phyloP scores from a whole-genome alignment of 2,329 filamentous ascomycete species.

The Ciborinia camelliae region DNA sequence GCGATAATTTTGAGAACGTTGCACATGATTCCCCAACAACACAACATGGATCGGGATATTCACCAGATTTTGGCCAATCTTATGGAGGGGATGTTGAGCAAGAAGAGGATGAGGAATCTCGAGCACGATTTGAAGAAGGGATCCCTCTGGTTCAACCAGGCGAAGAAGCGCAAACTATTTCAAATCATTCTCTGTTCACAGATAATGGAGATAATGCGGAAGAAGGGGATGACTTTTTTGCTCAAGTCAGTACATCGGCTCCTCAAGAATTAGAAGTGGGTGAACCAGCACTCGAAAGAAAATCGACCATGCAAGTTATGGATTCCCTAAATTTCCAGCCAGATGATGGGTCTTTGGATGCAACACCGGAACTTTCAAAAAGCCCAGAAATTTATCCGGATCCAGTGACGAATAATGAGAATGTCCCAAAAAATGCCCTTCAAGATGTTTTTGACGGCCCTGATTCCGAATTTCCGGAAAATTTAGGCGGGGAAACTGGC shows the following conservation, averaged over 20 bases:
- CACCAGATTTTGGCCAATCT: conserved; percentile 25
- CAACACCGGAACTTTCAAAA: conserved; percentile 24
- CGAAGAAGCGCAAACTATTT: conserved; percentile 15
- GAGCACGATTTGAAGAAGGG: conserved; percentile 65
- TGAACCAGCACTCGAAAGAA: conserved; percentile 53
- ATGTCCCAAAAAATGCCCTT: conserved; percentile 25
- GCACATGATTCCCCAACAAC: conserved; percentile 5
- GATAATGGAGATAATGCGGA: conserved; percentile 33
- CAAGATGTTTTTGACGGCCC: conserved; percentile 31
- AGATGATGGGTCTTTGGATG: conserved; percentile 20
- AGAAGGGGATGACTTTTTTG: conserved; percentile 59
- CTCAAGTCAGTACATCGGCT: conserved; percentile 35
- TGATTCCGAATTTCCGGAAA: conserved; percentile 32
- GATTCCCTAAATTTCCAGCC: conserved; percentile 45
- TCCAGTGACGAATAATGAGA: not conserved
- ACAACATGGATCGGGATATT: conserved; percentile 3
- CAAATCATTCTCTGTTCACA: conserved; percentile 37
- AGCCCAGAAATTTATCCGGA: conserved; percentile 13
- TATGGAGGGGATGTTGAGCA: conserved; percentile 33
- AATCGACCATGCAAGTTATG: conserved; percentile 67
- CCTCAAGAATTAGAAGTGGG: conserved; percentile 23
- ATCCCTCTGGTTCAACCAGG: conserved; percentile 55
- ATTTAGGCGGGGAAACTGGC: conserved; percentile 31
- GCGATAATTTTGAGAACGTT: conserved; percentile 30
- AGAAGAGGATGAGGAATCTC: conserved; percentile 45